Evolutionary conservation across 345 rosid genomes (phyloP).

Genomic region (Eutrema yunnanense): DNA sequence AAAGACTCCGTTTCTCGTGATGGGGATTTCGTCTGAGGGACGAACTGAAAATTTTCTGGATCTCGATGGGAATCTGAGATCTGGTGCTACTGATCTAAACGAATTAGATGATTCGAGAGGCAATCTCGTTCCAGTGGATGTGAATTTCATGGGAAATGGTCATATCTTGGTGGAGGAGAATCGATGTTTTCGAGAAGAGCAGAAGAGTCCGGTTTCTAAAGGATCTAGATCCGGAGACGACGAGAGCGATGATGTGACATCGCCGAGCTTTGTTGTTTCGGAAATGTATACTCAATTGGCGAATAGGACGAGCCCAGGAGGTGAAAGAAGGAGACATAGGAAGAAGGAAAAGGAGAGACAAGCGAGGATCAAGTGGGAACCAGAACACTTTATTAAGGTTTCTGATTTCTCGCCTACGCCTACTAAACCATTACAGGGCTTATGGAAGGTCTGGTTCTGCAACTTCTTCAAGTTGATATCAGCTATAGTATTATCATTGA

Average conservation of each 20-base stretch:
- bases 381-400: constrained; percentile 80
- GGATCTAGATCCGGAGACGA: constrained; percentile 45
- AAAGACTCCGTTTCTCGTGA: constrained; percentile 59
- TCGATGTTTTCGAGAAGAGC: constrained; percentile 9
- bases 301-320: constrained; percentile 60
- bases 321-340: constrained; percentile 70
- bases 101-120: constrained; percentile 26
- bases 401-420: constrained; percentile 57
- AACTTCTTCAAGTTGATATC: background rate
- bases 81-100: constrained; percentile 8
- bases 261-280: constrained; percentile 46
- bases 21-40: constrained; percentile 55
- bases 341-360: constrained; percentile 78
- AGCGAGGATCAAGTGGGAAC: constrained; percentile 63
- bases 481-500: background rate
- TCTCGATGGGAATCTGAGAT: constrained; percentile 36
- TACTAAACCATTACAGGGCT: constrained; percentile 73
- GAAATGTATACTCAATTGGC: constrained; percentile 79
- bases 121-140: constrained; percentile 54
- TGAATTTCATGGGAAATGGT: constrained; percentile 57
- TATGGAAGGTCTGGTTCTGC: constrained; percentile 62
- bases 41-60: constrained; percentile 47
- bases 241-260: constrained; percentile 44
- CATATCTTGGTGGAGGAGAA: constrained; percentile 75
- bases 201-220: constrained; percentile 23